Evolutionary conservation across 768 basidiomycete genomes (phyloP).

Genomic region (Leucosporidium yakuticum): DNA sequence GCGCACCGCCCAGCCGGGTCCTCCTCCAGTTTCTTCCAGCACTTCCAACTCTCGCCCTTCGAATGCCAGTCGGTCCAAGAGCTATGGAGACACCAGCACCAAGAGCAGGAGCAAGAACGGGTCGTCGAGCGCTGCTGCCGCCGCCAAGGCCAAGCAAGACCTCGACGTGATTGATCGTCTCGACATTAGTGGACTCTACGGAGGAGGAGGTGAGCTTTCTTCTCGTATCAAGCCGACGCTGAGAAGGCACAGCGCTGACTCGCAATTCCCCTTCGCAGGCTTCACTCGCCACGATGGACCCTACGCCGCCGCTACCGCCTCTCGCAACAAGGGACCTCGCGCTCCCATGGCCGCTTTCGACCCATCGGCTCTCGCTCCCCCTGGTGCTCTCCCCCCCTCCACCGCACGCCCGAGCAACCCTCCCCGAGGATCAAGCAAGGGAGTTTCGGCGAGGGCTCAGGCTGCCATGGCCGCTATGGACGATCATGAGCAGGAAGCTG

Average conservation of each 20-base stretch:
- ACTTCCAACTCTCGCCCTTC: not conserved
- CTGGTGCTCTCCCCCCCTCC: not conserved
- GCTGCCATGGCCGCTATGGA: constrained; percentile 21
- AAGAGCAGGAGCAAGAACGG: constrained; percentile 8
- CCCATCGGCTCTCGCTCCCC: constrained; percentile 26
- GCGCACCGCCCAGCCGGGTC: too few species aligned
- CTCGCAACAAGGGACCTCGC: constrained; percentile 18
- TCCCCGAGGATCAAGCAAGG: not conserved
- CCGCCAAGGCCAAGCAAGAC: constrained; percentile 3
- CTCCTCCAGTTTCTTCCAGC: too few species aligned
- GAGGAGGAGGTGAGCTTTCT: constrained; percentile 28
- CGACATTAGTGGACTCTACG: constrained; percentile 35
- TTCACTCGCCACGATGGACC: constrained; percentile 34
- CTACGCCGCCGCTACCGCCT: constrained; percentile 28
- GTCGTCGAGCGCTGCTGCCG: not conserved
- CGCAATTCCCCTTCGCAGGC: not conserved
- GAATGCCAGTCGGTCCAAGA: not conserved
- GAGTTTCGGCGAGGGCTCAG: constrained; percentile 14
- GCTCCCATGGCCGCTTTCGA: constrained; percentile 34
- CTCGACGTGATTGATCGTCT: constrained; percentile 34
- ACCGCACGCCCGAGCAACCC: not conserved
- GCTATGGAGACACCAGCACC: not conserved
- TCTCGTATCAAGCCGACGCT: too few species aligned
- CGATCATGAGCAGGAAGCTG: not conserved
- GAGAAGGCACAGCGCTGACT: not conserved